A percentile compares a stretch with the other conserved stretches of the same genome.
Conservation (phyloP, 164 flowering plant species). For the Cinnamomum micranthum region DNA sequence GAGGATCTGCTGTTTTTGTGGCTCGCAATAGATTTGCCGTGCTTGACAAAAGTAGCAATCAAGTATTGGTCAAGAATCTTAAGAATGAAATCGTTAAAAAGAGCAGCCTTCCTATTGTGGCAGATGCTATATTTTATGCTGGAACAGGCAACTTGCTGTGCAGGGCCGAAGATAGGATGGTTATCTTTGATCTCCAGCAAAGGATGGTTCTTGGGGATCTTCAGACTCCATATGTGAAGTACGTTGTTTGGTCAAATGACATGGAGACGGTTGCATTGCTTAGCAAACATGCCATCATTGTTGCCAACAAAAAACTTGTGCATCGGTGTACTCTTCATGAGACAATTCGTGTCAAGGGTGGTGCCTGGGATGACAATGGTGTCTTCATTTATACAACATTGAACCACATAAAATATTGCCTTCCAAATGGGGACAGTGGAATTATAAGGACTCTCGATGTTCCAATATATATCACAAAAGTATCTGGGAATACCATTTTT, state of each 20-base stretch:
- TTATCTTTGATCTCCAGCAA: constrained; percentile 85
- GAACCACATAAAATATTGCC: constrained; percentile 85
- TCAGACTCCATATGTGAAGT: constrained; percentile 73
- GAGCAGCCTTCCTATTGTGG: constrained; percentile 56
- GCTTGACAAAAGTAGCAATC: constrained; percentile 76
- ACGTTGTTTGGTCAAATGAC: constrained; percentile 86
- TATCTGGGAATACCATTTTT: constrained; percentile 57
- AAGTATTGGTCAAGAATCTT: constrained; percentile 71
- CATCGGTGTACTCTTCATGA: constrained; percentile 90
- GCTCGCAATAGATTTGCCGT: constrained; percentile 91
- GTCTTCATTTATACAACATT: constrained; percentile 86
- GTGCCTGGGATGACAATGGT: constrained; percentile 90
- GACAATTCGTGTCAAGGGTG: constrained; percentile 90
- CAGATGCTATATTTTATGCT: constrained; percentile 85
- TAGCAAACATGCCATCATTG: constrained; percentile 80
- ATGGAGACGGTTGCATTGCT: constrained; percentile 91
- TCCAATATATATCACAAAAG: constrained; percentile 70
- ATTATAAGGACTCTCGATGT: constrained; percentile 76
- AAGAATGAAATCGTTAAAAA: constrained; percentile 80
- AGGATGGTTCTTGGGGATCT: constrained; percentile 82
- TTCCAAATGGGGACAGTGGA: constrained; percentile 82
- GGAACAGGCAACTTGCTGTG: constrained; percentile 85
- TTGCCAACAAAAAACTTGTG: constrained; percentile 79
- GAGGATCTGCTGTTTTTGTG: constrained; percentile 78
- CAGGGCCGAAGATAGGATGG: constrained; percentile 78